These are phyloP conservation scores for Avena atlantica DNA, from an alignment of 176 grass and related monocot species.

Conservation along the genomic window DNA sequence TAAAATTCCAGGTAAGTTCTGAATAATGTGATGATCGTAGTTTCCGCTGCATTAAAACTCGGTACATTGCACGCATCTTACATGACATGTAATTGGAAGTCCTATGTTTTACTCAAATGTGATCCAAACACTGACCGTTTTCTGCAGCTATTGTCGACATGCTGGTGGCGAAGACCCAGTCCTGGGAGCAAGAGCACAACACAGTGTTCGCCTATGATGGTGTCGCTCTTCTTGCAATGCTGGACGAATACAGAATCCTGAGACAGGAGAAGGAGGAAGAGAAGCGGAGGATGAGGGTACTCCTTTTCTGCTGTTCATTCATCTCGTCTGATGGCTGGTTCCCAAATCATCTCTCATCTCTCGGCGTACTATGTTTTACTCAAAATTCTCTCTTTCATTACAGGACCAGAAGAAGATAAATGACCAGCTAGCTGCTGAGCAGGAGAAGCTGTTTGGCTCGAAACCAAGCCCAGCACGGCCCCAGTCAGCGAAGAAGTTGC, in stretches of 20 bases:
- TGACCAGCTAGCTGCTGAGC: slow-evolving; percentile 72
- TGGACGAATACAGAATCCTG: slow-evolving; percentile 84
- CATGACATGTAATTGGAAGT: neutral
- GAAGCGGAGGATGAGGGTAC: slow-evolving; percentile 78
- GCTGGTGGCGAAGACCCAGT: slow-evolving; percentile 67
- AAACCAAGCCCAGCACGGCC: slow-evolving; percentile 69
- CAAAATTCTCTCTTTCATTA: neutral
- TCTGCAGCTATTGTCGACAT: slow-evolving; percentile 74
- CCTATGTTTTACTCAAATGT: neutral
- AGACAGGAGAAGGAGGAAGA: slow-evolving; percentile 86
- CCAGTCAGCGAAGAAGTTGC: slow-evolving; percentile 62
- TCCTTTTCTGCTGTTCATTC: neutral
- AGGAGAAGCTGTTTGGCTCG: slow-evolving; percentile 70
- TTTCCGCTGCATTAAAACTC: neutral
- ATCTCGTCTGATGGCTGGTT: neutral
- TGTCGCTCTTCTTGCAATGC: slow-evolving; percentile 78
- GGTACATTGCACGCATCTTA: neutral
- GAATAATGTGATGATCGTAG: neutral
- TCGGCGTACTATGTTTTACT: neutral
- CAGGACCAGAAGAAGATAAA: slow-evolving; percentile 95
- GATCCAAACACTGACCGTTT: neutral
- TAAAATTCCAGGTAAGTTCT: slow-evolving; percentile 85
- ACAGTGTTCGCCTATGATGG: slow-evolving; percentile 73
- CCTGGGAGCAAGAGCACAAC: slow-evolving; percentile 80
- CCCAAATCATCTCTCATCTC: neutral